Conservation (phyloP, 1,139 yeast species). For the Blastobotrys capitulatus region DNA sequence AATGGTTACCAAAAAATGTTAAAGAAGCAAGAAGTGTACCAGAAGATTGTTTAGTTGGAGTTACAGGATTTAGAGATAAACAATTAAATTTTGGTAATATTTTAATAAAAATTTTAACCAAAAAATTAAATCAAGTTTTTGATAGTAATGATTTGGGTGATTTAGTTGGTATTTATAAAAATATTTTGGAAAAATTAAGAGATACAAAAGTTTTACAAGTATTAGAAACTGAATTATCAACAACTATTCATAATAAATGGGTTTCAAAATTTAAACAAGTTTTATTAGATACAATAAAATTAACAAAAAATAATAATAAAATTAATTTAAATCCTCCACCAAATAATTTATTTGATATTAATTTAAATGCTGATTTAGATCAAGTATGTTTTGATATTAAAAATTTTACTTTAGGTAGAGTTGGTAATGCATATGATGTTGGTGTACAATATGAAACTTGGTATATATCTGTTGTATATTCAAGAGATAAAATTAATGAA, state of each 20-base stretch:
- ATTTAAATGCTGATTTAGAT: slow-evolving; percentile 12
- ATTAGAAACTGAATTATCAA: slow-evolving; percentile 14
- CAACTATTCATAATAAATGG: slow-evolving; percentile 21
- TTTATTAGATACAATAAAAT: neutral
- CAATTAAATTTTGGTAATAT: slow-evolving; percentile 15
- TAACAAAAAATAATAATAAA: neutral
- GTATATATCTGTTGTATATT: slow-evolving; percentile 12
- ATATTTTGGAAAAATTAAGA: slow-evolving; percentile 19
- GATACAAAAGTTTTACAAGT: slow-evolving; percentile 18
- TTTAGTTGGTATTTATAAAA: slow-evolving; percentile 20
- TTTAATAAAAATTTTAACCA: slow-evolving; percentile 12
- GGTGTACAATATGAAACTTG: slow-evolving; percentile 15
- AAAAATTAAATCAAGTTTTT: slow-evolving; percentile 16
- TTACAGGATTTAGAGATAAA: slow-evolving; percentile 13
- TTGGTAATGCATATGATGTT: slow-evolving; percentile 11
- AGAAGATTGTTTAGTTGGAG: slow-evolving; percentile 14
- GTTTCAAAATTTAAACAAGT: slow-evolving; percentile 14
- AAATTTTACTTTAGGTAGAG: slow-evolving; percentile 16
- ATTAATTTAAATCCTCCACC: neutral
- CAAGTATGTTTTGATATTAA: slow-evolving; percentile 12
- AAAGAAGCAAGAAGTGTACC: slow-evolving; percentile 47
- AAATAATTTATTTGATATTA: neutral
- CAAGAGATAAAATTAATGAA: slow-evolving; percentile 13
- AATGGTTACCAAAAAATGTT: slow-evolving; percentile 83
- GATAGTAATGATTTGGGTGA: slow-evolving; percentile 14